A percentile compares a stretch with the other conserved stretches of the same genome.
Evolutionary conservation across 2,329 filamentous ascomycete genomes (phyloP).

Genomic region (Cercospora brassicicola): DNA sequence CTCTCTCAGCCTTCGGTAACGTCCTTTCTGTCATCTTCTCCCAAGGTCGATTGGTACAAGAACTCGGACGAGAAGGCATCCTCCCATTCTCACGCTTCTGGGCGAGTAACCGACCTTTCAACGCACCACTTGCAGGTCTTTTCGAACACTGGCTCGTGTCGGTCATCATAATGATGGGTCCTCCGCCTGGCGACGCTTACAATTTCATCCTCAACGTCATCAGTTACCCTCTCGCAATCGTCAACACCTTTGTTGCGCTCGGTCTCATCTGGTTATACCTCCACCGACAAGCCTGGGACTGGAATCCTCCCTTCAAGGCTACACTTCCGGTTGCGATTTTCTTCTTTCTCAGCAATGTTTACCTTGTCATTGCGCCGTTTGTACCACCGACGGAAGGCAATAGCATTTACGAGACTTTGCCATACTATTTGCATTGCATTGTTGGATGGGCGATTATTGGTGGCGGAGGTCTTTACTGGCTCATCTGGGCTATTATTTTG

Average conservation of each 20-base stretch:
- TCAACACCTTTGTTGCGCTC: conserved; percentile 54
- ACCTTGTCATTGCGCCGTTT: conserved; percentile 55
- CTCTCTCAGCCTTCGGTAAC: conserved; percentile 58
- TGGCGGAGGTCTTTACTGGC: conserved; percentile 53
- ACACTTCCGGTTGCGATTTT: conserved; percentile 53
- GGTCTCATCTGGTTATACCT: conserved; percentile 52
- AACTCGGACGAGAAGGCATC: conserved; percentile 61
- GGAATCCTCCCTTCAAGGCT: conserved; percentile 52
- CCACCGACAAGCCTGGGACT: conserved; percentile 45
- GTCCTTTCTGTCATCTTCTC: conserved; percentile 60
- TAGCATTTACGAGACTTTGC: conserved; percentile 54
- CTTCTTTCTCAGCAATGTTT: conserved; percentile 56
- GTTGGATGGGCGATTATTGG: conserved; percentile 54
- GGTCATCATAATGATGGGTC: conserved; percentile 65
- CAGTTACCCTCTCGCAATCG: conserved; percentile 62
- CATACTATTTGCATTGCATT: conserved; percentile 57
- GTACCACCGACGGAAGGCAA: conserved; percentile 51
- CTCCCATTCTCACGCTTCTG: conserved; percentile 55
- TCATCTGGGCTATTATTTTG: conserved; percentile 53
- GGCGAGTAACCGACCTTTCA: conserved; percentile 56
- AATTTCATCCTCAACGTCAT: conserved; percentile 59
- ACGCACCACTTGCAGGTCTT: conserved; percentile 35
- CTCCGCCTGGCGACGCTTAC: conserved; percentile 67
- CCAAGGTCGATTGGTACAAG: conserved; percentile 58
- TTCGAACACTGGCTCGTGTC: conserved; percentile 47